Evolutionary conservation across 352 stramenopile genomes (phyloP).

Genomic region (Phytopythium aichiense): DNA sequence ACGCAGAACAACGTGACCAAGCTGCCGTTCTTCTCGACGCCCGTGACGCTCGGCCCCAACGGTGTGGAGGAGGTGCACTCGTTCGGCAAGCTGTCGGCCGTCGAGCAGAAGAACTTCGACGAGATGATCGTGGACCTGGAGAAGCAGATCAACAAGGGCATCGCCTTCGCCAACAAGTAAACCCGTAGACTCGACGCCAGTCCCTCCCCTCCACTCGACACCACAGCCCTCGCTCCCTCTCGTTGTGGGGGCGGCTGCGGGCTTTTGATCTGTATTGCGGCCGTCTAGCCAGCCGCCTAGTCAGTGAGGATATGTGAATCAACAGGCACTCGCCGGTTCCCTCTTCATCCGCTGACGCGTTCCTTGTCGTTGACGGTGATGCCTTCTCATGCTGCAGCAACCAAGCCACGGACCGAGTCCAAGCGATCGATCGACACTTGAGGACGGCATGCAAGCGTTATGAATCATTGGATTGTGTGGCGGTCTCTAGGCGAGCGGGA

Average conservation of each 20-base stretch:
- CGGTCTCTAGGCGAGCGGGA: background rate
- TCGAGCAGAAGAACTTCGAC: conserved; percentile 88
- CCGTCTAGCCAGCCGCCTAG: background rate
- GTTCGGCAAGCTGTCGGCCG: conserved; percentile 84
- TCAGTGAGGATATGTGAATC: background rate
- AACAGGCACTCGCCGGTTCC: background rate
- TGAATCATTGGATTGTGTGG: too few relatives aligned
- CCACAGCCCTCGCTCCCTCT: too few relatives aligned
- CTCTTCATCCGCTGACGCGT: background rate
- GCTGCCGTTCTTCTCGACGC: conserved; percentile 94
- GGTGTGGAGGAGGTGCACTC: conserved; percentile 94
- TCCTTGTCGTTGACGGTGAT: background rate
- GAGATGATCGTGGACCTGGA: conserved; percentile 86
- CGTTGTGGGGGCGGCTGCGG: too few relatives aligned
- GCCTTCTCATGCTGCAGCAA: too few relatives aligned
- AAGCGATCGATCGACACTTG: too few relatives aligned
- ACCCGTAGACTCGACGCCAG: background rate
- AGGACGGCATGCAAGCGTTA: too few relatives aligned
- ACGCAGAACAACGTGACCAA: conserved; percentile 96
- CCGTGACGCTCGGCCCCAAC: conserved; percentile 94
- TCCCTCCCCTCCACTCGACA: too few relatives aligned
- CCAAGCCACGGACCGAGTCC: too few relatives aligned
- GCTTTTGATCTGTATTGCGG: background rate
- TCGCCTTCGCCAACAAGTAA: conserved; percentile 82
- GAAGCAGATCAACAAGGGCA: conserved; percentile 86